A percentile compares a stretch with the other conserved stretches of the same genome.
Conservation (phyloP, 2,329 filamentous ascomycete species). For the Sporothrix brunneoviolacea region DNA sequence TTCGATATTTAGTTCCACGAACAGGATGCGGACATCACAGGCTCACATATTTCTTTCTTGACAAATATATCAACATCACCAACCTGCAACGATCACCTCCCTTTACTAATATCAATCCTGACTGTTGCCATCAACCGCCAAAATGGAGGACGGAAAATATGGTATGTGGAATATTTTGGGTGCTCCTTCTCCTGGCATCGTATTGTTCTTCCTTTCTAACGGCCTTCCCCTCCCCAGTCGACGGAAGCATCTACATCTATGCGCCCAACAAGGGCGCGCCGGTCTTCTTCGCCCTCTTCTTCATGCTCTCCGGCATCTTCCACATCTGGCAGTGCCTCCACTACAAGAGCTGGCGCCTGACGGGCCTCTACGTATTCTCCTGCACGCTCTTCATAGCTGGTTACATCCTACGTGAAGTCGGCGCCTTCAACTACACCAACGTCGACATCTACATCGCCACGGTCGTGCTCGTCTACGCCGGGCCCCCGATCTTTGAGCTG, state of each 20-base stretch:
- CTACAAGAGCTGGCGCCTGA: slow-evolving; percentile 45
- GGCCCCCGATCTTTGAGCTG: slow-evolving; percentile 52
- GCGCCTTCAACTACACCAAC: slow-evolving; percentile 41
- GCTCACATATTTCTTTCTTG: too few species aligned
- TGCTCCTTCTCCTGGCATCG: too few species aligned
- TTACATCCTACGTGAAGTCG: slow-evolving; percentile 40
- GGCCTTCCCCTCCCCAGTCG: slow-evolving; percentile 13
- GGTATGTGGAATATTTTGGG: slow-evolving; percentile 4
- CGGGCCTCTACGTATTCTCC: slow-evolving; percentile 41
- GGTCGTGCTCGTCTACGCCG: slow-evolving; percentile 30
- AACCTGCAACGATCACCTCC: too few species aligned
- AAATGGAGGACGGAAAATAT: slow-evolving; percentile 14
- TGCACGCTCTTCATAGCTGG: slow-evolving; percentile 42
- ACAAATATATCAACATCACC: neutral
- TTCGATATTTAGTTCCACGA: too few species aligned
- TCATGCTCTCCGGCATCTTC: slow-evolving; percentile 21
- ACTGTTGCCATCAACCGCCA: slow-evolving; percentile 3
- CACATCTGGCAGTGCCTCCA: slow-evolving; percentile 31
- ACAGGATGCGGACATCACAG: too few species aligned
- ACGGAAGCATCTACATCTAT: slow-evolving; percentile 26
- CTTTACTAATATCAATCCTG: too few species aligned
- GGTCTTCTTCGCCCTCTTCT: slow-evolving; percentile 30
- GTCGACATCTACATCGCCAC: slow-evolving; percentile 36
- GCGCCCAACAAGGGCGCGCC: slow-evolving; percentile 31
- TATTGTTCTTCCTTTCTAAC: neutral